These are phyloP conservation scores for Phoma sp. DNA, from an alignment of 2,329 filamentous ascomycete genomes.

Conservation along the genomic window DNA sequence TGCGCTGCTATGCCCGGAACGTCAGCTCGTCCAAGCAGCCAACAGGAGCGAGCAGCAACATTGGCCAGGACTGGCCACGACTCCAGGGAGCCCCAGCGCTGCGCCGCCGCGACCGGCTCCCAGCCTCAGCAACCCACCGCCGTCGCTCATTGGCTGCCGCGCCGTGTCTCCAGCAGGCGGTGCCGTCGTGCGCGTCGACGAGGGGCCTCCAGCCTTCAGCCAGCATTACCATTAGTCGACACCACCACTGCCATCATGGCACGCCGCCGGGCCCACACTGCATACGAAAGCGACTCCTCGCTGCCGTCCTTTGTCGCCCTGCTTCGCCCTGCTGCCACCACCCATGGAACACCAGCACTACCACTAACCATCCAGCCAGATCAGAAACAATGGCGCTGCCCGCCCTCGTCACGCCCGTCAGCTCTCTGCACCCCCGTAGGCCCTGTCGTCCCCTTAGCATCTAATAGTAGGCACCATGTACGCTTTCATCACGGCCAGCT, in stretches of 20 bases:
- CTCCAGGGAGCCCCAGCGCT: constrained; percentile 6
- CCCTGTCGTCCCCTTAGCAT: neutral
- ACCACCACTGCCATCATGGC: constrained; percentile 10
- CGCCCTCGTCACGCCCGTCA: constrained; percentile 28
- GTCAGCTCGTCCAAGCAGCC: neutral
- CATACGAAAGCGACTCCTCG: constrained; percentile 10
- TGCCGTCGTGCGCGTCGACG: constrained; percentile 22
- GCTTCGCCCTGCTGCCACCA: neutral
- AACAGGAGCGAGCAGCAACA: too few species aligned
- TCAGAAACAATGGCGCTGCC: constrained; percentile 33
- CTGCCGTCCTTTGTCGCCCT: constrained; percentile 4
- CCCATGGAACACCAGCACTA: constrained; percentile 20
- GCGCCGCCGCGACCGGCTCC: constrained; percentile 17
- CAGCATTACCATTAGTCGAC: neutral
- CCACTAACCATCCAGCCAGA: neutral
- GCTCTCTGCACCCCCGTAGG: constrained; percentile 16
- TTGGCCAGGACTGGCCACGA: neutral
- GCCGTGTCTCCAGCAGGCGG: constrained; percentile 7
- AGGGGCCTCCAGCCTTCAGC: neutral
- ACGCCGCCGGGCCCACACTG: constrained; percentile 14
- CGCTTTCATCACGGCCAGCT: constrained; percentile 28
- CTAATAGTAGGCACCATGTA: neutral
- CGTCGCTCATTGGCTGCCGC: constrained; percentile 2
- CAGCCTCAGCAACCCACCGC: constrained; percentile 12
- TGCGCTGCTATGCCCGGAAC: constrained; percentile 13